phyloP scores from a whole-genome alignment of 2,329 filamentous ascomycete genomes.

The Lachnum nothofagi region DNA sequence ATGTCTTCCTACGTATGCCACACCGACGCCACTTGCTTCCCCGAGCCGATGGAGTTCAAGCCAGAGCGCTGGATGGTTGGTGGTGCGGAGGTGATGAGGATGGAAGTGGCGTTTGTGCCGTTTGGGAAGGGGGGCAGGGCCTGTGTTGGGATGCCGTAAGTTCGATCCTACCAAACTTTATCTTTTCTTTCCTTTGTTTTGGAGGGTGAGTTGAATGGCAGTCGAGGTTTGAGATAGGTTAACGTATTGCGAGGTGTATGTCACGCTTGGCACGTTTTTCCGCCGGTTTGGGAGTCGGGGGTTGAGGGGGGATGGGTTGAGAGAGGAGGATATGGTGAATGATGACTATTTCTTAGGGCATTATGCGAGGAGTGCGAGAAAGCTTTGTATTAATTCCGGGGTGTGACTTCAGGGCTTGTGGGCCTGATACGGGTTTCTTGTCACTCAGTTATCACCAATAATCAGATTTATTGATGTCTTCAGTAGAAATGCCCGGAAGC shows the following conservation, averaged over 20 bases:
- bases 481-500: too few relatives aligned
- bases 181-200: too few relatives aligned
- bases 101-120: slow-evolving; percentile 34
- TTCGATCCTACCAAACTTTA: not conserved
- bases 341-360: not conserved
- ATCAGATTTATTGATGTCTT: too few relatives aligned
- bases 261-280: not conserved
- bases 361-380: too few relatives aligned
- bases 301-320: not conserved
- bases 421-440: too few relatives aligned
- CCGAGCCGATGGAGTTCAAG: slow-evolving; percentile 32
- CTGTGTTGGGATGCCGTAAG: slow-evolving; percentile 14
- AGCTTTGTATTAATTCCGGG: too few relatives aligned
- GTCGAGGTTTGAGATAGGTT: too few relatives aligned
- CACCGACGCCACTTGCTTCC: slow-evolving; percentile 31
- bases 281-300: slow-evolving; percentile 1
- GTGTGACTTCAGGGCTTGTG: too few relatives aligned
- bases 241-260: too few relatives aligned
- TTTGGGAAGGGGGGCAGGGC: slow-evolving; percentile 12
- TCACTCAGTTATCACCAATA: too few relatives aligned
- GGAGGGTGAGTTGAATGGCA: too few relatives aligned
- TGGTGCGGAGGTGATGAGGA: slow-evolving; percentile 6
- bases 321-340: not conserved
- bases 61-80: slow-evolving; percentile 36
- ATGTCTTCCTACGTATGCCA: slow-evolving; percentile 34